Evolutionary conservation across 768 basidiomycete species (phyloP).

Genomic region (Strobilomyces echinocephalus): DNA sequence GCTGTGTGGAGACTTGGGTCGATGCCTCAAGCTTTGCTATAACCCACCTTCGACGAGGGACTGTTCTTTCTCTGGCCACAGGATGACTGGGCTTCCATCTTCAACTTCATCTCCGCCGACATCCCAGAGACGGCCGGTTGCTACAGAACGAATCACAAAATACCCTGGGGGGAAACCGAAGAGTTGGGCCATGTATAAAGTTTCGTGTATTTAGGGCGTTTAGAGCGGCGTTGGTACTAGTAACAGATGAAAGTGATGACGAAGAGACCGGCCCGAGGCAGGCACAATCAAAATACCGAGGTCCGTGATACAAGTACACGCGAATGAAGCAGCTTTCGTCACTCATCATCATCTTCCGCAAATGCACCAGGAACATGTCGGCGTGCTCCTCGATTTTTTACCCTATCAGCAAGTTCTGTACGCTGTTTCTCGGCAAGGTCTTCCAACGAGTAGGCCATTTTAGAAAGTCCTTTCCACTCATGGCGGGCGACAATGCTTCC

Average conservation of each 20-base stretch:
- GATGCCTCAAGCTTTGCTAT: background rate
- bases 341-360: slow-evolving; percentile 19
- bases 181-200: slow-evolving; percentile 19
- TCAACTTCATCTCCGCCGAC: slow-evolving; percentile 30
- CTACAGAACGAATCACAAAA: slow-evolving; percentile 36
- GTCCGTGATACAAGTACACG: background rate
- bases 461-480: slow-evolving; percentile 91
- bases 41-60: slow-evolving; percentile 72
- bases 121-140: slow-evolving; percentile 35
- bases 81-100: slow-evolving; percentile 44
- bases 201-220: background rate
- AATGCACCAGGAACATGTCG: slow-evolving; percentile 27
- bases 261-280: background rate
- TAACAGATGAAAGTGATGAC: too few species aligned
- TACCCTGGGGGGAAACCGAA: slow-evolving; percentile 37
- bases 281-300: background rate
- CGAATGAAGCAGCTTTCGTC: background rate
- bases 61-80: slow-evolving; percentile 71
- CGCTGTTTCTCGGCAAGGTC: slow-evolving; percentile 65
- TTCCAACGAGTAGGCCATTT: slow-evolving; percentile 60
- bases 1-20: background rate
- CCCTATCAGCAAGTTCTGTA: slow-evolving; percentile 30
- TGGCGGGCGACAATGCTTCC: slow-evolving; percentile 85
- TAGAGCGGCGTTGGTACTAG: background rate
- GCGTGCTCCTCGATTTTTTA: slow-evolving; percentile 5